Evolutionary conservation across 805 yeast species (phyloP), one percentile per base, ranked within the genome.

Genomic region (Teunomyces tritomae): DNA sequence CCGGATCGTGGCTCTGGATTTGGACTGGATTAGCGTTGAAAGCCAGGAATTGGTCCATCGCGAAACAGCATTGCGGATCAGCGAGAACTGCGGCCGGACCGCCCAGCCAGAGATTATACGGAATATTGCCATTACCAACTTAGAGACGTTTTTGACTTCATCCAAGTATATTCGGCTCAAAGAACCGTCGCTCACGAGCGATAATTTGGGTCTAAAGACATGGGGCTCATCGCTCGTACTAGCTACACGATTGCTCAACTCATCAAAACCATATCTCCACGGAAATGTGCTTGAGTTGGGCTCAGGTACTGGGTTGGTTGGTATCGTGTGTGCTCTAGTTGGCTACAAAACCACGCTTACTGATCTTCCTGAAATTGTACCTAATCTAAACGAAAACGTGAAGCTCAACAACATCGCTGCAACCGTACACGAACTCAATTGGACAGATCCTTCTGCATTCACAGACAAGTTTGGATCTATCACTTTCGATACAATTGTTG

Each of bases 161-260:
- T 63, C 66, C 3, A 32, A 47, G 16, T 52, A 46, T 17, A 67
- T 79, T 2, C 51, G 52, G 20, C 64, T 92, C 27, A 74, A 76
- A 49, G 99, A 92, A 59, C 98, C 98, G 0, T 82, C 96, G 0
- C 69, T 92, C 50, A 88, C 97, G 0, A 79, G 82, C 33, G 99
- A 94, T 64, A 87, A 85, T 51, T 68, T 94, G 17, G 99, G 99
- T 0, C 74, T 89, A 62, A 89, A 92, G 52, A 92, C 99, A 0
- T 92, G 99, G 99, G 99, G 98, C 0, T 87, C 97, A 0, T 82
- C 97, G 0, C 67, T 87, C 24, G 76, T 89, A 5, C 67, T 94
- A 20, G 77, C 94, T 3, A 69, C 76, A 29, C 65, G 86, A 24
- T 61, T 89, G 3, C 62, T 76, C 5, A 55, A 62, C 26, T 37